phyloP scores from a whole-genome alignment of 495 filamentous ascomycete genomes.

The Patellaria atrata region DNA sequence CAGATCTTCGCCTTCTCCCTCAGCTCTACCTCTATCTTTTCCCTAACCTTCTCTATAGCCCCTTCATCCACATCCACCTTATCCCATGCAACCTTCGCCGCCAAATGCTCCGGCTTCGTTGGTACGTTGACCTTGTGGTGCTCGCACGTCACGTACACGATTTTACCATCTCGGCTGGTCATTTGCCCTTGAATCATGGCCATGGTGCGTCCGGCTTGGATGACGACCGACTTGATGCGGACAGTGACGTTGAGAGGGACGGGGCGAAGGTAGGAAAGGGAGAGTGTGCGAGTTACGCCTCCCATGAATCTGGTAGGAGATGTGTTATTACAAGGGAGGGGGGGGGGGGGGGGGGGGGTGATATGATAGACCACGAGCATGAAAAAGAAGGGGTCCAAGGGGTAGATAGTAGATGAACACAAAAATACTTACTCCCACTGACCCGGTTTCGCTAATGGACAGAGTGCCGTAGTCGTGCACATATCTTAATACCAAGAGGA shows the following conservation, averaged over 20 bases:
- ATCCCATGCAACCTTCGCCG: slow-evolving; percentile 25
- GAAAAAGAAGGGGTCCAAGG: too few relatives aligned
- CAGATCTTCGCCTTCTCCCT: too few relatives aligned
- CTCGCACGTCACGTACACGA: slow-evolving; percentile 28
- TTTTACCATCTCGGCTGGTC: slow-evolving; percentile 28
- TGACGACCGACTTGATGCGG: slow-evolving; percentile 23
- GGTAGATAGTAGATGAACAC: not conserved
- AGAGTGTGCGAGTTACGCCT: slow-evolving; percentile 30
- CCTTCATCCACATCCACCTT: slow-evolving; percentile 11
- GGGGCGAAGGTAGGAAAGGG: slow-evolving; percentile 29
- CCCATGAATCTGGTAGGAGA: slow-evolving; percentile 30
- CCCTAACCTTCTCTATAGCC: not conserved
- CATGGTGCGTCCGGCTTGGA: slow-evolving; percentile 30
- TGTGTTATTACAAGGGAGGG: not conserved
- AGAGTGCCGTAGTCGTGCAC: slow-evolving; percentile 31
- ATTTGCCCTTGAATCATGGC: slow-evolving; percentile 31
- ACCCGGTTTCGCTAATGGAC: slow-evolving; percentile 27
- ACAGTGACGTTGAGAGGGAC: slow-evolving; percentile 27
- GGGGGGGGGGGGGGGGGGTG: too few relatives aligned
- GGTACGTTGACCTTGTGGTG: slow-evolving; percentile 34
- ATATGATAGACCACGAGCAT: too few relatives aligned
- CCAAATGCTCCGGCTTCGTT: slow-evolving; percentile 23
- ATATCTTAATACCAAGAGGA: slow-evolving; percentile 22
- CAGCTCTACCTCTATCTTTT: not conserved
- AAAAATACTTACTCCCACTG: slow-evolving; percentile 29